phyloP scores from a whole-genome alignment of 2,329 filamentous ascomycete genomes.

The Aspergillus udagawae region DNA sequence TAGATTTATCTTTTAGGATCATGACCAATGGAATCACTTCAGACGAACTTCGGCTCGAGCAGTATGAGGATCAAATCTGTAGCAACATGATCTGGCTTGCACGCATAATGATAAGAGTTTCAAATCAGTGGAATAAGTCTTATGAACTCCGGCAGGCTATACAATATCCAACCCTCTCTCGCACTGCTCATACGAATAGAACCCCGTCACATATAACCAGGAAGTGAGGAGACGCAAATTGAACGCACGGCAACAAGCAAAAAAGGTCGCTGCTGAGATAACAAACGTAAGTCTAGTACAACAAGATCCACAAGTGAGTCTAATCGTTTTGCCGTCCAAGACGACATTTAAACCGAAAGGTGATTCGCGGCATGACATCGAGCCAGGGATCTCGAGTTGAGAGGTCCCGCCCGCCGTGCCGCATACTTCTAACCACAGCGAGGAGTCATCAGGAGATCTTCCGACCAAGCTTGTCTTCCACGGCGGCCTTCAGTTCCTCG shows the following conservation, averaged over 20 bases:
- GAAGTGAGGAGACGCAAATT: neutral
- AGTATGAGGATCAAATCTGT: no score
- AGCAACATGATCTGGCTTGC: neutral
- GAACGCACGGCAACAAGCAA: neutral
- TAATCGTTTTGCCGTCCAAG: neutral
- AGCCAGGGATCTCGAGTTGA: no score
- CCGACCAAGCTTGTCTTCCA: slow-evolving; percentile 49
- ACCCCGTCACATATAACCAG: no score
- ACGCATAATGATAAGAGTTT: neutral
- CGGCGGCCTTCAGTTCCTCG: slow-evolving; percentile 49
- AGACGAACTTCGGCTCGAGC: neutral
- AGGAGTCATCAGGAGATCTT: slow-evolving; percentile 30
- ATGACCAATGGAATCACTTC: neutral
- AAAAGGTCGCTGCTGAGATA: neutral
- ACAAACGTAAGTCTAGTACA: neutral
- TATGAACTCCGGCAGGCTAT: neutral
- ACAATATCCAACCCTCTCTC: neutral
- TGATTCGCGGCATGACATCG: neutral
- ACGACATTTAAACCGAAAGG: neutral
- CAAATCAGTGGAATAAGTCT: neutral
- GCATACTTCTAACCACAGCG: neutral
- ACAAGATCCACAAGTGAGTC: neutral
- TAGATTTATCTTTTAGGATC: neutral
- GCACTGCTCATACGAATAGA: neutral
- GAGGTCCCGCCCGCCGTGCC: no score